These are phyloP conservation scores for Fagus crenata DNA, from an alignment of 306 rosid species.

Conservation along the genomic window DNA sequence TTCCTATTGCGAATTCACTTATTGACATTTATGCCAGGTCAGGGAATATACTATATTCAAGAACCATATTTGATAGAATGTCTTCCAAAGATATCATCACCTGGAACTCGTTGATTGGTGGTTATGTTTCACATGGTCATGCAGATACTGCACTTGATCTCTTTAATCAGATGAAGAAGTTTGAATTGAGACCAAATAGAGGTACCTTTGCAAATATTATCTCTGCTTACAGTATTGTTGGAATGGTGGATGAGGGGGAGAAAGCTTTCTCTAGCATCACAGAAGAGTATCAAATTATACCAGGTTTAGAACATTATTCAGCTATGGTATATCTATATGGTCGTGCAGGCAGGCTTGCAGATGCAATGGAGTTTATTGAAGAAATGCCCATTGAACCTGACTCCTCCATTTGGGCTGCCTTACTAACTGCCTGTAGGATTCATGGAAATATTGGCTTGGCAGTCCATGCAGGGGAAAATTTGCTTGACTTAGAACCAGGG, in stretches of 20 bases:
- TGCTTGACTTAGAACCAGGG: slow-evolving; percentile 69
- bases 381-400: slow-evolving; percentile 77
- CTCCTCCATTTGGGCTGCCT: slow-evolving; percentile 63
- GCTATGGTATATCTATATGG: slow-evolving; percentile 77
- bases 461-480: slow-evolving; percentile 55
- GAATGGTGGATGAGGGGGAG: slow-evolving; percentile 69
- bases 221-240: slow-evolving; percentile 68
- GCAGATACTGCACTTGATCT: slow-evolving; percentile 62
- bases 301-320: slow-evolving; percentile 73
- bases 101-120: slow-evolving; percentile 80
- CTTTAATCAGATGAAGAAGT: slow-evolving; percentile 60
- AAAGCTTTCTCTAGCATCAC: slow-evolving; percentile 56
- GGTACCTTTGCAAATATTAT: slow-evolving; percentile 74
- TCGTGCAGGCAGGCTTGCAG: slow-evolving; percentile 78
- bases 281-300: slow-evolving; percentile 56
- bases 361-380: slow-evolving; percentile 67
- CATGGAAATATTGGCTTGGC: slow-evolving; percentile 64
- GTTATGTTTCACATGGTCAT: slow-evolving; percentile 71
- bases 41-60: slow-evolving; percentile 65
- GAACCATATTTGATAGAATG: slow-evolving; percentile 66
- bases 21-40: slow-evolving; percentile 84
- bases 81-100: slow-evolving; percentile 67
- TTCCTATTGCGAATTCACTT: slow-evolving; percentile 59
- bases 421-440: slow-evolving; percentile 75
- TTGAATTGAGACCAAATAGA: slow-evolving; percentile 64